Evolutionary conservation across 1,284 basidiomycete genomes (phyloP), one percentile per base, ranked within the genome.

Genomic region (Thecaphora frezii): DNA sequence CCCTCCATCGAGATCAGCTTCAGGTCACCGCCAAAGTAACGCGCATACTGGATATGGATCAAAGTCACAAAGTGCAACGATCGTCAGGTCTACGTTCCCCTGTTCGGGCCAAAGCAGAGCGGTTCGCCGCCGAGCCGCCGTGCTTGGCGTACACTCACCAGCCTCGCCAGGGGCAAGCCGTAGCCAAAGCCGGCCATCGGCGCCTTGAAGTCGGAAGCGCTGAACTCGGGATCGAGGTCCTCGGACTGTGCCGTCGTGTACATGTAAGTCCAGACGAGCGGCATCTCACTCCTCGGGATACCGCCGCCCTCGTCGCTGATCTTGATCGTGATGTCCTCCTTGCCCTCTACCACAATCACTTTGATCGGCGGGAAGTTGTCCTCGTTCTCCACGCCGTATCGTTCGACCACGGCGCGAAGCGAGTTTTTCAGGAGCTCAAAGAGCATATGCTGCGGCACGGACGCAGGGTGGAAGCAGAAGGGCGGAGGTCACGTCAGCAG

Each of bases 351-450:
- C 22, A 97, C 94, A 55, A 98, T 86, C 39, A 97, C 91, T 81
- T 94, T 96, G 83, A 98, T 97, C 0, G 93, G 90, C 21, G 96
- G 94, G 82, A 89, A 92, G 44, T 80, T 73, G 63, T 88, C 87
- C 75, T 92, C 91, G 65, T 86, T 84, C 51, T 92, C 89, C 2
- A 87, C 86, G 0, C 91, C 91, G 78, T 88, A 91, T 1, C 91
- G 86, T 81, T 98, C 96, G 16, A 98, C 94, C 36, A 97, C 91
- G 5, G 96, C 94, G 46, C 94, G 88, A 8, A 99, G 85, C 22
- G 93, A 97, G 83, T 99, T 99, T 80, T 98, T 98, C 64, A 98
- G 85, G n/a, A 98, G 85, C 80, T 99, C 96, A 78, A 98, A 98
- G 69, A 90, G 86, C 81, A 99, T 97, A 81, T 98, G 94, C 60